Conservation (phyloP, 352 stramenopile species). For the Globisporangium sylvaticum region DNA sequence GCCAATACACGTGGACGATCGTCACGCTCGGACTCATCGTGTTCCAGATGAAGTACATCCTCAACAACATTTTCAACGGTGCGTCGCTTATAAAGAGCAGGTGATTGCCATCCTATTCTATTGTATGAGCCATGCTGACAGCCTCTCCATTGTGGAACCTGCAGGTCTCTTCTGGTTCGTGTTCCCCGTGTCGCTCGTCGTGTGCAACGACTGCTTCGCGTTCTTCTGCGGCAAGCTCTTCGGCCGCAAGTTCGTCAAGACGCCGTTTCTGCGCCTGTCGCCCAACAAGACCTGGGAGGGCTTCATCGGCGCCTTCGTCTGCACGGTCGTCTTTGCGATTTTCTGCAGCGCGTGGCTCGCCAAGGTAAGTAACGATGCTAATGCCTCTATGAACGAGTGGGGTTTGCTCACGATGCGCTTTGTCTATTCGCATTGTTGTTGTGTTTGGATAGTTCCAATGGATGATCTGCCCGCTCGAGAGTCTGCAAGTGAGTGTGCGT, state of each 20-base stretch:
- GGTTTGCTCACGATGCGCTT: not conserved
- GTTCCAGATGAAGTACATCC: slow-evolving; percentile 97
- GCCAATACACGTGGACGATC: slow-evolving; percentile 96
- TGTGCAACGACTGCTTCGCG: slow-evolving; percentile 95
- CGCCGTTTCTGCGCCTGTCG: slow-evolving; percentile 87
- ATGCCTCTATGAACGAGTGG: not conserved
- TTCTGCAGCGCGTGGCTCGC: slow-evolving; percentile 90
- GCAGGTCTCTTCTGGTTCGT: slow-evolving; percentile 94
- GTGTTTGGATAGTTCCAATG: slow-evolving; percentile 63
- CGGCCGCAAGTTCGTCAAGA: slow-evolving; percentile 92
- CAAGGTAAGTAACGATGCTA: slow-evolving; percentile 17
- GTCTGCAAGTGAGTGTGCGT: slow-evolving; percentile 22
- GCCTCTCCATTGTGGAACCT: not conserved
- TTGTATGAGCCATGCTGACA: not conserved
- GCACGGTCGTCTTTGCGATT: slow-evolving; percentile 93
- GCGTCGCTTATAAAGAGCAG: slow-evolving; percentile 9
- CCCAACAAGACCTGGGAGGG: slow-evolving; percentile 99
- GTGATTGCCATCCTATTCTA: not conserved
- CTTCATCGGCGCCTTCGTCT: slow-evolving; percentile 96
- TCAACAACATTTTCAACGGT: slow-evolving; percentile 95
- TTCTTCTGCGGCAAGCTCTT: slow-evolving; percentile 90
- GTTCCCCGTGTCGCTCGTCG: slow-evolving; percentile 91
- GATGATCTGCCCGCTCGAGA: slow-evolving; percentile 92
- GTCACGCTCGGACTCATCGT: slow-evolving; percentile 93
- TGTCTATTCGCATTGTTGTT: not conserved